A percentile compares a stretch with the other conserved stretches of the same genome.
These are phyloP conservation scores for Ophiocordyceps australis DNA, from an alignment of 2,329 filamentous ascomycete species.

Conservation along the genomic window DNA sequence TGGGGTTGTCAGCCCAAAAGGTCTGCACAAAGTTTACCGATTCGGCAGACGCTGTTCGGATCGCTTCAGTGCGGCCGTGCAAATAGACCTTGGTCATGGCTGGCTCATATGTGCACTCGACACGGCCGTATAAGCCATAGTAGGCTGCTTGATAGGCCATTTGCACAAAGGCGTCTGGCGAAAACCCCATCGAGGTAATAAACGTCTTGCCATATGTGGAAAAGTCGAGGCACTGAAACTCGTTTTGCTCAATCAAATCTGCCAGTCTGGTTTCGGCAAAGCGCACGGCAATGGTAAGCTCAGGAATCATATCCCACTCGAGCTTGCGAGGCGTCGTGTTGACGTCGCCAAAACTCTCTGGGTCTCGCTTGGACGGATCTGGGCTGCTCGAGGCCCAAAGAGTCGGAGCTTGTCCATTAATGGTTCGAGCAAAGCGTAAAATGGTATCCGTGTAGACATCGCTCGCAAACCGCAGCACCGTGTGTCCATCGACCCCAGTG, in stretches of 20 bases:
- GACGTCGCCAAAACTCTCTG: constrained; percentile 80
- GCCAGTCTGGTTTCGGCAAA: constrained; percentile 91
- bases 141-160: constrained; percentile 99
- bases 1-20: constrained; percentile 85
- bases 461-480: constrained; percentile 86
- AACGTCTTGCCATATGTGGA: constrained; percentile 87
- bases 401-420: constrained; percentile 83
- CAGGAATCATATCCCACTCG: constrained; percentile 93
- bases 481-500: constrained; percentile 93
- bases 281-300: constrained; percentile 75
- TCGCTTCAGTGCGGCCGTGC: constrained; percentile 87
- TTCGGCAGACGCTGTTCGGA: constrained; percentile 69
- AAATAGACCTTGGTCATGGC: constrained; percentile 95
- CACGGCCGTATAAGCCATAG: constrained; percentile 84
- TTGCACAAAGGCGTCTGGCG: constrained; percentile 91
- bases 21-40: constrained; percentile 78
- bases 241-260: constrained; percentile 90
- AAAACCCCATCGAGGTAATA: constrained; percentile 93
- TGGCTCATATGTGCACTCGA: constrained; percentile 93
- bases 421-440: constrained; percentile 80
- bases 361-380: constrained; percentile 82
- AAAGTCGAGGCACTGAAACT: constrained; percentile 87
- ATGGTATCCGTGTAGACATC: constrained; percentile 98
- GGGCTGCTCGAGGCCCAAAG: constrained; percentile 84
- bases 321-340: constrained; percentile 88